A percentile compares a stretch with the other conserved stretches of the same genome.
Evolutionary conservation across 108 stramenopile species (phyloP).

Genomic region (Nitzschia putrida): DNA sequence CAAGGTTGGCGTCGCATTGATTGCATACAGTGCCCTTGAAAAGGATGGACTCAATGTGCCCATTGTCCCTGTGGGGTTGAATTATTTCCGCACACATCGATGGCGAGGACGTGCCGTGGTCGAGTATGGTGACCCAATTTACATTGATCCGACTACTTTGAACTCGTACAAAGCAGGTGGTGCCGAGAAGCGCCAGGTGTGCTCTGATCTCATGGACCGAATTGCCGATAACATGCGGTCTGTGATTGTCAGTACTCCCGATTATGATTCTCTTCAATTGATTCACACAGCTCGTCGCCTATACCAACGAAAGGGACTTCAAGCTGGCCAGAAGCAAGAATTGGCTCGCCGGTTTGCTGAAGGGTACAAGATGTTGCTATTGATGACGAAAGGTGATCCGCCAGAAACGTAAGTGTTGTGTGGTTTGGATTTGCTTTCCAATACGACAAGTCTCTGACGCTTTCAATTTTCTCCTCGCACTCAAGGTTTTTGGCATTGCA

Average conservation of each 20-base stretch:
- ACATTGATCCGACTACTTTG: slow-evolving; percentile 73
- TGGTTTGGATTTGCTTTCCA: not conserved
- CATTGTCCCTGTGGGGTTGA: slow-evolving; percentile 96
- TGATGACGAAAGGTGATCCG: slow-evolving; percentile 59
- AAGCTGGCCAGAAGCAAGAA: slow-evolving; percentile 82
- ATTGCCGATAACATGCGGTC: slow-evolving; percentile 91
- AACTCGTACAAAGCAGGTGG: slow-evolving; percentile 70
- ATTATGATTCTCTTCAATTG: slow-evolving; percentile 90
- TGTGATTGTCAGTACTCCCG: slow-evolving; percentile 93
- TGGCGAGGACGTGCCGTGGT: slow-evolving; percentile 90
- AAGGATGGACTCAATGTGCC: slow-evolving; percentile 90
- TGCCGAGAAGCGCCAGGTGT: slow-evolving; percentile 67
- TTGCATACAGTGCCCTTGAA: slow-evolving; percentile 92
- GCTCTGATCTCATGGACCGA: slow-evolving; percentile 77
- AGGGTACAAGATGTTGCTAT: slow-evolving; percentile 83
- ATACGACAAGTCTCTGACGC: too few species aligned
- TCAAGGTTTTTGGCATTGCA: slow-evolving; percentile 75
- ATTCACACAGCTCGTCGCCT: slow-evolving; percentile 93
- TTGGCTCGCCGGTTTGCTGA: slow-evolving; percentile 91
- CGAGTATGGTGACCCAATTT: slow-evolving; percentile 84
- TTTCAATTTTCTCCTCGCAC: too few species aligned
- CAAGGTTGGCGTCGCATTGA: slow-evolving; percentile 96
- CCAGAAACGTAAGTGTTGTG: slow-evolving; percentile 65
- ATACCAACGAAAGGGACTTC: slow-evolving; percentile 66
- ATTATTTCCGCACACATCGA: slow-evolving; percentile 94